phyloP scores from a whole-genome alignment of 768 basidiomycete genomes.

The Glaciozyma antarctica region DNA sequence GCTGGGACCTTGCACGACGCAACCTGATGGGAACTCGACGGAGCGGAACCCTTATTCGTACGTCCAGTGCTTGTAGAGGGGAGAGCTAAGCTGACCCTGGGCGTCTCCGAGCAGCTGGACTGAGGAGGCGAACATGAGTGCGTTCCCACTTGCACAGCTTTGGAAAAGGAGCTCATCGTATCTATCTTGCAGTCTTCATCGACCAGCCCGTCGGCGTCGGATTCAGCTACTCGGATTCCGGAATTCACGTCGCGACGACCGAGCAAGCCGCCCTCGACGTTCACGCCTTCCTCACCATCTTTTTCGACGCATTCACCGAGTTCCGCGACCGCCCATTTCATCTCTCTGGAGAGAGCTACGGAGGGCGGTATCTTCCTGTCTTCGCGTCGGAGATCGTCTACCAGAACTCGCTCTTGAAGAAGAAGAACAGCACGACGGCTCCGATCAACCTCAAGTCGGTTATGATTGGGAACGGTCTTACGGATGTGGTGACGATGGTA shows the following conservation, averaged over 20 bases:
- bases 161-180: background rate
- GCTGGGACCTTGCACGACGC: slow-evolving; percentile 74
- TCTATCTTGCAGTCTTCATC: background rate
- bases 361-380: slow-evolving; percentile 72
- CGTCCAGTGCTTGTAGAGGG: slow-evolving; percentile 49
- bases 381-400: slow-evolving; percentile 76
- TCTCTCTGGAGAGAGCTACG: background rate
- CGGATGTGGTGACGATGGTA: slow-evolving; percentile 15
- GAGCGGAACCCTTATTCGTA: slow-evolving; percentile 71
- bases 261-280: slow-evolving; percentile 88
- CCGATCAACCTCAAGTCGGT: slow-evolving; percentile 49
- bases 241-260: slow-evolving; percentile 47
- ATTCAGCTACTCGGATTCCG: slow-evolving; percentile 55
- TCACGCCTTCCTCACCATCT: slow-evolving; percentile 39
- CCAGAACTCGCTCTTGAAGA: slow-evolving; percentile 46
- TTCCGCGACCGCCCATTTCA: slow-evolving; percentile 65
- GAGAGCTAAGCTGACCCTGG: background rate
- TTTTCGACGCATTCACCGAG: slow-evolving; percentile 52
- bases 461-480: slow-evolving; percentile 67
- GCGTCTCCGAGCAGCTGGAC: background rate
- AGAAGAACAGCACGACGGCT: slow-evolving; percentile 41
- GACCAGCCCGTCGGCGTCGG: slow-evolving; percentile 70
- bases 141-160: slow-evolving; percentile 26
- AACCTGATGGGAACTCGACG: slow-evolving; percentile 60
- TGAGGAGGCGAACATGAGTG: slow-evolving; percentile 7